Base-by-base conservation (phyloP, 1,284 basidiomycete genomes). In the Naganishia liquefaciens region DNA sequence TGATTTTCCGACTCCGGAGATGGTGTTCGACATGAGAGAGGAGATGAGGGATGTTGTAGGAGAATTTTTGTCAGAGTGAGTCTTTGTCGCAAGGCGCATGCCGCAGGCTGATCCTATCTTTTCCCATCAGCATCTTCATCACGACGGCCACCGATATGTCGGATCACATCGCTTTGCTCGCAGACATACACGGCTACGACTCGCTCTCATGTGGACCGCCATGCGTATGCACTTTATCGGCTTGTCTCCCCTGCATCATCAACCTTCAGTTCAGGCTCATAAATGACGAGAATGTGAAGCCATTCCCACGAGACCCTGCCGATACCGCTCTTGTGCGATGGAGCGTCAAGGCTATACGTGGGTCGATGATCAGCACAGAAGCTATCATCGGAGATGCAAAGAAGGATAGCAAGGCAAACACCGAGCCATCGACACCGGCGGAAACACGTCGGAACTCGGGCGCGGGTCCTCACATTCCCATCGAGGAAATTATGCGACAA, bases 161-260 rank as follows among this genome's bases (percentile, higher is more conserved):
- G 11, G 66, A 67, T 46, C 62, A 67, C 21, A 53, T 67, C 30
- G 55, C 66, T 2, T 60, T 61, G 25, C 51, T 63, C 19, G 66
- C 62, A 7, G 66, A 67, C n/a, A 53, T 58, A 10, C 66, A 67
- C 51, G 66, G 66, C 30, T 67, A 67, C 40, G 60, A 63, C 40
- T 61, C 66, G 21, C 64, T 62, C 21, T 51, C 57, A 11, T 57
- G 63, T 30, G 66, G 66, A 17, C 66, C 66, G 23, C 66, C 66
- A 11, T 67, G 66, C 33, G 66, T 58, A 21, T 67, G 66, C 63
- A 58, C 63, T 28, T 52, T 67, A 43, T 64, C 63, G 13, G 54
- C 63, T 43, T 67, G 66, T 53, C 55, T 58, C 19, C 66, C 66
- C 19, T 67, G 66, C 44, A 63, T 67, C 37, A 64, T 64, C 33